Base-by-base conservation (phyloP, 148 eudicot species). In the Beta vulgaris region DNA sequence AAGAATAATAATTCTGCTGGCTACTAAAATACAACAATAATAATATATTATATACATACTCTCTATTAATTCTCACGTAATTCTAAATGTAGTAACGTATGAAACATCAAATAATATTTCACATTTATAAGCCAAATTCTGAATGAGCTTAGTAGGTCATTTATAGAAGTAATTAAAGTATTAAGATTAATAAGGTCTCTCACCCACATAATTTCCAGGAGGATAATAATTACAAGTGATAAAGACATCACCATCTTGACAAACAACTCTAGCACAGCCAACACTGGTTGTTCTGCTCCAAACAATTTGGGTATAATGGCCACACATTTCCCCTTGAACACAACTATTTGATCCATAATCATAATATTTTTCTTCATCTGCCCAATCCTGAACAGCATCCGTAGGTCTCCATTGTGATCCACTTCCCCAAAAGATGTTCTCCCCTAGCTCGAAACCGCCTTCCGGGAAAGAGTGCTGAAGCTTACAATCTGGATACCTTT, bases 151-250 rank as follows among this genome's bases (percentile, higher is more conserved):
- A n/a, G n/a, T n/a, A n/a, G n/a, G n/a, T n/a, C n/a, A n/a, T n/a
- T n/a, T n/a, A n/a, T n/a, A n/a, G n/a, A n/a, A n/a, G n/a, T n/a
- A n/a, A n/a, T n/a, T n/a, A n/a, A n/a, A n/a, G n/a, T n/a, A n/a
- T n/a, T n/a, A n/a, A n/a, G n/a, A n/a, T n/a, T 75, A 93, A 71
- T 93, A 93, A 40, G 98, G 98, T 32, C 86, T 72, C 73, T 93
- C 82, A 42, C 98, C 96, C 7, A 85, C 64, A 69, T 84, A 84
- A 79, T 91, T 91, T 3, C 98, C 98, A 1, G 74, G 77, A 4
- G 96, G 98, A 74, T 81, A 86, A 75, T 93, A 93, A 82, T 93
- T 93, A 81, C 98, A 93, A 79, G 91, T 87, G 84, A 93, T 91
- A 54, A 93, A 91, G 53, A 91, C 88, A 83, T 91, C 93, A 2